Evolutionary conservation across 352 stramenopile species (phyloP).

Genomic region (Elongisporangium undulatum): DNA sequence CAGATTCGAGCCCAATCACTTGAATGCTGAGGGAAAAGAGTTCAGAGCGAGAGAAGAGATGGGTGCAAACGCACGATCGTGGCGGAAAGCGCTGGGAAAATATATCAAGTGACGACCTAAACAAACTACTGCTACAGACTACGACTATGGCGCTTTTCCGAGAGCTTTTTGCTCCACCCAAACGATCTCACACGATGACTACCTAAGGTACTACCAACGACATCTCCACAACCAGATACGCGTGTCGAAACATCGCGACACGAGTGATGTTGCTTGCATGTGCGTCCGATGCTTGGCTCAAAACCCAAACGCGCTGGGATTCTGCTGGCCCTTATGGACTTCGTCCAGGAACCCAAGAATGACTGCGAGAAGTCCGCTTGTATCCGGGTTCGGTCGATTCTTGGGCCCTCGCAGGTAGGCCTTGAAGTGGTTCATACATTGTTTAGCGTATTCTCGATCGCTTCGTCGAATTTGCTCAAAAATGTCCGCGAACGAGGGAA

Average conservation of each 20-base stretch:
- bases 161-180: not conserved
- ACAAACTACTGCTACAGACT: not conserved
- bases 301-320: conserved; percentile 70
- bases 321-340: conserved; percentile 52
- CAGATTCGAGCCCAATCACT: too few relatives aligned
- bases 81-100: not conserved
- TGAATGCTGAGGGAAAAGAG: not conserved
- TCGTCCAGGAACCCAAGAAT: conserved; percentile 77
- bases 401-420: conserved; percentile 79
- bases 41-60: not conserved
- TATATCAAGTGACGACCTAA: not conserved
- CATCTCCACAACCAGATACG: not conserved
- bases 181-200: conserved; percentile 1
- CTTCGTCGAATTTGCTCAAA: conserved; percentile 78
- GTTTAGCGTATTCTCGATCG: conserved; percentile 77
- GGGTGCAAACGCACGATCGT: not conserved
- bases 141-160: not conserved
- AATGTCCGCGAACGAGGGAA: conserved; percentile 86
- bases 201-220: not conserved
- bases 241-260: not conserved
- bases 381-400: conserved; percentile 75
- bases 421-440: conserved; percentile 86
- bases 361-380: conserved; percentile 62
- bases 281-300: conserved; percentile 20
- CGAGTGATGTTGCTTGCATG: not conserved